Base-by-base conservation (phyloP, 2,329 filamentous ascomycete species). In the Dactylella cylindrospora region DNA sequence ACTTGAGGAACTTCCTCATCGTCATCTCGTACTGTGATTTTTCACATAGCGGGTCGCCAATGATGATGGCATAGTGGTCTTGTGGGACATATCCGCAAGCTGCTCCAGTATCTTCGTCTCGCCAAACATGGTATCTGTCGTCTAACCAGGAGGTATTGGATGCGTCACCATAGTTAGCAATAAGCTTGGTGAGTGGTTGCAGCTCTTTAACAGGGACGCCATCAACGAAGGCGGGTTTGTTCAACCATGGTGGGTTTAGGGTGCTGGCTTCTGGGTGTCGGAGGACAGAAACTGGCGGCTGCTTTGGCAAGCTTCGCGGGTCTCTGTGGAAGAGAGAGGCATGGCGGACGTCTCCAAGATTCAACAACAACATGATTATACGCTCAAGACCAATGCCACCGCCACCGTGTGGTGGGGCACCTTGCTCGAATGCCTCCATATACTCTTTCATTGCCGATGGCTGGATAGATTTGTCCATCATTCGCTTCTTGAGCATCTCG, bases 131-230 rank as follows among this genome's bases (percentile, higher is more conserved):
- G 72, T 90, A 95, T 5, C 89, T 84, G 5, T 90, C 86, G 71
- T 96, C 90, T 5, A 93, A 80, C 89, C 90, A 96, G 0, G 89
- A 93, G 0, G 90, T 96, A 70, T 95, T 94, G 41, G 89, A 90
- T 1, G 90, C 89, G 73, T 96, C 90, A 65, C 90, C 90, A 68
- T 96, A 96, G 73, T 96, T 96, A 70, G 89, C 89, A 72, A 96
- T 90, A 33, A 96, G 83, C 71, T 95, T 86, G 71, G 90, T 88
- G 3, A 96, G 72, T 0, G 88, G 79, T 45, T 90, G 90, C 49
- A 86, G 76, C 43, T 84, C 78, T 5, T 73, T 80, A 15, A 41
- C 39, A n/a, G 49, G 57, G 5, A 62, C 38, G 13, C 43, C 49
- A 70, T 76, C 78, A 53, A 74, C 77, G 67, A 73, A 67, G 8